These are phyloP conservation scores for Lactifluus hygrophoroides DNA, from an alignment of 768 basidiomycete species.

Conservation along the genomic window DNA sequence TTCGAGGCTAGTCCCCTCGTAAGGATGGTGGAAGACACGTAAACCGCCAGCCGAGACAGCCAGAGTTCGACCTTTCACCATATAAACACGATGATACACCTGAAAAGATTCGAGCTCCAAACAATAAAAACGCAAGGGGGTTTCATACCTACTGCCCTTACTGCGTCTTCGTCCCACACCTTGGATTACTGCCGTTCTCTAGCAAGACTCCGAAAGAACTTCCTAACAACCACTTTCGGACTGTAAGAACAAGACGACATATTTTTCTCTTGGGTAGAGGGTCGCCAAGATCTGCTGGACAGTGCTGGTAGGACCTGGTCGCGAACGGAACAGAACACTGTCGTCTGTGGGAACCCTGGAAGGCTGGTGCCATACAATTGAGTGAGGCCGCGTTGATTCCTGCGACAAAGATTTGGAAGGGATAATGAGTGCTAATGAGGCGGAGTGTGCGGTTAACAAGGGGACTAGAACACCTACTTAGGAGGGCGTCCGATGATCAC, in stretches of 20 bases:
- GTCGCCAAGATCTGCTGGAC: slow-evolving; percentile 23
- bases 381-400: slow-evolving; percentile 29
- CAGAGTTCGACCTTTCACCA: not conserved
- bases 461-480: not conserved
- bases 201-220: not conserved
- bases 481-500: not conserved
- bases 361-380: slow-evolving; percentile 25
- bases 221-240: slow-evolving; percentile 22
- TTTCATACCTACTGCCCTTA: no score
- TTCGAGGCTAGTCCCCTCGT: not conserved
- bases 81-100: not conserved
- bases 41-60: slow-evolving; percentile 25
- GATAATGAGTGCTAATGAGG: not conserved
- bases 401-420: not conserved
- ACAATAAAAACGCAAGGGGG: not conserved
- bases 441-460: not conserved
- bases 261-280: slow-evolving; percentile 25
- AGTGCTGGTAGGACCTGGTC: slow-evolving; percentile 24
- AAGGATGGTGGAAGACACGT: slow-evolving; percentile 21
- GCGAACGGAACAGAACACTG: slow-evolving; percentile 28
- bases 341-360: slow-evolving; percentile 28
- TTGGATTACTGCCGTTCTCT: not conserved
- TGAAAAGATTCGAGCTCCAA: slow-evolving; percentile 4
- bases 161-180: slow-evolving; percentile 28
- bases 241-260: slow-evolving; percentile 28